Conservation (phyloP, 306 rosid genomes). For the Benincasa hispida region DNA sequence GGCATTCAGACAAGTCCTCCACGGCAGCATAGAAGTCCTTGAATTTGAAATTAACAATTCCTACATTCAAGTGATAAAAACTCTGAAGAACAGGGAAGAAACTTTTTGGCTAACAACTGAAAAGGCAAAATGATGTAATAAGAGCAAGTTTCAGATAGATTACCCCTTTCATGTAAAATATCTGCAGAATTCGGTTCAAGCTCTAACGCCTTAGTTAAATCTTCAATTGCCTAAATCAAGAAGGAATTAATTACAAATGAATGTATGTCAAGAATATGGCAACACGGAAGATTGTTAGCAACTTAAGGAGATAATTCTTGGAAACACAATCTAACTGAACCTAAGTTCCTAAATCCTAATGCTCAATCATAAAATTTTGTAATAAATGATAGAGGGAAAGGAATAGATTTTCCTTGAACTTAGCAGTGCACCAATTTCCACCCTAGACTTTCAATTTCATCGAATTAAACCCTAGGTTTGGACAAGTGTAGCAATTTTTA, state of each 20-base stretch:
- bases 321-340: background rate
- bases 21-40: conserved; percentile 64
- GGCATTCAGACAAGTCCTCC: conserved; percentile 61
- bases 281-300: background rate
- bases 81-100: background rate
- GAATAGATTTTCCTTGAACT: background rate
- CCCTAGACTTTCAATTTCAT: background rate
- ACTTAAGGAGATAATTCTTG: background rate
- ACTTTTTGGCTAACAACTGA: background rate
- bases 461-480: background rate
- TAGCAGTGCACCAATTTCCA: background rate
- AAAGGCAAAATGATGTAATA: background rate
- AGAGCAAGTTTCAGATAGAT: conserved; percentile 3
- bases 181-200: conserved; percentile 70
- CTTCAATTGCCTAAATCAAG: conserved; percentile 68
- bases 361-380: background rate
- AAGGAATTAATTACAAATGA: conserved; percentile 3
- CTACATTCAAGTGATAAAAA: conserved; percentile 24
- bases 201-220: conserved; percentile 76
- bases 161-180: conserved; percentile 91
- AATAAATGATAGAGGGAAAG: background rate
- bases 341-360: background rate
- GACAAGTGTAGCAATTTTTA: background rate
- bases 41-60: conserved; percentile 77
- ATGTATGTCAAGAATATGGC: background rate